These are phyloP conservation scores for Penicillium pancosmium DNA, from an alignment of 495 filamentous ascomycete genomes.

Conservation along the genomic window DNA sequence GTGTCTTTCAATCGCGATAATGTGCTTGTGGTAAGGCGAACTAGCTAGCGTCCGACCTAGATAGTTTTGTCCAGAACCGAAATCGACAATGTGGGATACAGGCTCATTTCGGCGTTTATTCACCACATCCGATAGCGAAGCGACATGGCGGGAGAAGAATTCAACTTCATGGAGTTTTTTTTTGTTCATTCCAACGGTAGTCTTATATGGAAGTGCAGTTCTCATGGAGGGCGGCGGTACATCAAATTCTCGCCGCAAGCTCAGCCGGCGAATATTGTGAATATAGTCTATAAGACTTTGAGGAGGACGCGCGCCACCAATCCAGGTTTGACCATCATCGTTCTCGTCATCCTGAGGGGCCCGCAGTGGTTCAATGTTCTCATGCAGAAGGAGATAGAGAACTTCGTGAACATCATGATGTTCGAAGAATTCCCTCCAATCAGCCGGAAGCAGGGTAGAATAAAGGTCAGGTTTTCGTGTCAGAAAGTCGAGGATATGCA, in stretches of 20 bases:
- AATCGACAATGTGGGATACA: conserved; percentile 93
- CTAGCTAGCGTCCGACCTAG: conserved; percentile 84
- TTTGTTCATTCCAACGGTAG: conserved; percentile 91
- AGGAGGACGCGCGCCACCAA: conserved; percentile 61
- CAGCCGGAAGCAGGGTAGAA: conserved; percentile 66
- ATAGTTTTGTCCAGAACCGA: conserved; percentile 96
- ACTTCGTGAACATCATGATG: conserved; percentile 69
- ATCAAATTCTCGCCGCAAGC: conserved; percentile 65
- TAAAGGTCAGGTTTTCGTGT: conserved; percentile 82
- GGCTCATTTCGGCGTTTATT: conserved; percentile 50
- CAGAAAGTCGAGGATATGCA: conserved; percentile 95
- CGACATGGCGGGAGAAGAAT: conserved; percentile 65
- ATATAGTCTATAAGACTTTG: conserved; percentile 73
- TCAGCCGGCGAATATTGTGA: conserved; percentile 68
- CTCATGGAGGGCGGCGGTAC: conserved; percentile 28
- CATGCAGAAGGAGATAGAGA: conserved; percentile 75
- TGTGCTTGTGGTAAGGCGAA: conserved; percentile 79
- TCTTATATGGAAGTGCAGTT: conserved; percentile 59
- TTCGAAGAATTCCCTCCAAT: conserved; percentile 81
- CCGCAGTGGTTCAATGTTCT: conserved; percentile 58
- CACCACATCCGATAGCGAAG: conserved; percentile 55
- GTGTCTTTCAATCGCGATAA: conserved; percentile 89
- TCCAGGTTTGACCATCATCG: conserved; percentile 40
- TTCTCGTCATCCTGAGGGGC: conserved; percentile 2
- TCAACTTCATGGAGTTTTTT: conserved; percentile 96